Evolutionary conservation across 106 monocot genomes (phyloP).

Genomic region (Agapanthus africanus): DNA sequence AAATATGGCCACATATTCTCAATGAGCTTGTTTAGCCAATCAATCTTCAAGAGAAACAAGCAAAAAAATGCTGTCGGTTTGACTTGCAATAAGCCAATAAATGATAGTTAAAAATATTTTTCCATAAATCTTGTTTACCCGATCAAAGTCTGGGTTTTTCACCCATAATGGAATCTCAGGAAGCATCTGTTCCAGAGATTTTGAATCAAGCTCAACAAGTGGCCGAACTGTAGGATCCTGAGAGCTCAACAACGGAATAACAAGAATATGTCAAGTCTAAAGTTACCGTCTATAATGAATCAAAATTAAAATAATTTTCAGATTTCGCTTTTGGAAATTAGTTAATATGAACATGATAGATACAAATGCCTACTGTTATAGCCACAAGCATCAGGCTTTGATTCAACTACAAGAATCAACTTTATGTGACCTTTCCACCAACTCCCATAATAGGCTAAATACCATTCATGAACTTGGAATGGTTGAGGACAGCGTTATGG

Average conservation of each 20-base stretch:
- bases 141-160: conserved; percentile 76
- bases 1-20: conserved; percentile 69
- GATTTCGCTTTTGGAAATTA: background rate
- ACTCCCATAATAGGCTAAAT: no score
- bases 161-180: conserved; percentile 78
- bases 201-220: conserved; percentile 47
- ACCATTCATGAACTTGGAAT: background rate
- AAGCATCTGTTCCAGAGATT: conserved; percentile 49
- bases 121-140: conserved; percentile 20
- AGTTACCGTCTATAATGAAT: background rate
- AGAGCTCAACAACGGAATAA: conserved; percentile 3
- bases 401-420: no score
- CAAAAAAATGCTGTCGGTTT: background rate
- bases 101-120: background rate
- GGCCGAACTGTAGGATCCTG: conserved; percentile 48
- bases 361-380: background rate
- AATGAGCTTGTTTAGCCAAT: conserved; percentile 71
- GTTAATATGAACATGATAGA: background rate
- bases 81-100: background rate
- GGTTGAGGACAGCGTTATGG: no score
- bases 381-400: background rate
- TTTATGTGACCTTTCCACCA: no score
- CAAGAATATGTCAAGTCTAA: background rate
- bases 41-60: conserved; percentile 41
- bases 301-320: background rate